Evolutionary conservation across 192 early-diverging fungal species (phyloP).

Genomic region (Oehlia diaphana): DNA sequence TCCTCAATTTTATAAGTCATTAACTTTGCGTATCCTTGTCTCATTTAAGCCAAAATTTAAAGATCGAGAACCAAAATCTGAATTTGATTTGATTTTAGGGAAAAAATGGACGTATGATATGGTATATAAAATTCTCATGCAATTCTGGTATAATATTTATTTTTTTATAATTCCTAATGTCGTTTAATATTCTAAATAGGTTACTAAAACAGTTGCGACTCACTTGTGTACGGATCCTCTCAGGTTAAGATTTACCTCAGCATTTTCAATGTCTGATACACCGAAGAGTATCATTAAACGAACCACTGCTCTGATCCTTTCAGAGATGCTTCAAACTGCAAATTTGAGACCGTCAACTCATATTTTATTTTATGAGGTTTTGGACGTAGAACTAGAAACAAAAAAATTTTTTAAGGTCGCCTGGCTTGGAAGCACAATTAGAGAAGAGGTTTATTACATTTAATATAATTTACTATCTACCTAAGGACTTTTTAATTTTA

Average conservation of each 20-base stretch:
- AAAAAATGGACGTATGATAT: constrained; percentile 40
- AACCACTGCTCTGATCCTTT: constrained; percentile 33
- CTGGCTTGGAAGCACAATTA: constrained; percentile 63
- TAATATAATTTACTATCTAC: background rate
- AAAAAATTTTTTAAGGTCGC: constrained; percentile 72
- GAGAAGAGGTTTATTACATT: constrained; percentile 56
- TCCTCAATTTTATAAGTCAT: constrained; percentile 76
- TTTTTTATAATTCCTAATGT: background rate
- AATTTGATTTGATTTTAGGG: constrained; percentile 54
- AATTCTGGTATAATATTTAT: too few relatives aligned
- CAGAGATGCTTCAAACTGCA: constrained; percentile 41
- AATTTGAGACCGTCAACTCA: constrained; percentile 36
- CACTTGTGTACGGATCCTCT: constrained; percentile 60
- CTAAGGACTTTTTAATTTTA: background rate
- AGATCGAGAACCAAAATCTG: constrained; percentile 24
- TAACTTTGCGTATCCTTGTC: constrained; percentile 59
- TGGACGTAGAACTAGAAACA: constrained; percentile 85
- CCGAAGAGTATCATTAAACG: constrained; percentile 38
- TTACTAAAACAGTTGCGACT: constrained; percentile 64
- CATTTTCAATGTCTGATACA: constrained; percentile 24
- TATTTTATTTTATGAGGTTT: constrained; percentile 78
- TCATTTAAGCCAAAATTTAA: constrained; percentile 42
- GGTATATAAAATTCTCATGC: too few relatives aligned
- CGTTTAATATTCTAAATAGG: constrained; percentile 39
- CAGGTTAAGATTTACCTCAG: constrained; percentile 70